Evolutionary conservation across 768 basidiomycete species (phyloP), one percentile per base, ranked within the genome.

Genomic region (Podaxis pistillaris): DNA sequence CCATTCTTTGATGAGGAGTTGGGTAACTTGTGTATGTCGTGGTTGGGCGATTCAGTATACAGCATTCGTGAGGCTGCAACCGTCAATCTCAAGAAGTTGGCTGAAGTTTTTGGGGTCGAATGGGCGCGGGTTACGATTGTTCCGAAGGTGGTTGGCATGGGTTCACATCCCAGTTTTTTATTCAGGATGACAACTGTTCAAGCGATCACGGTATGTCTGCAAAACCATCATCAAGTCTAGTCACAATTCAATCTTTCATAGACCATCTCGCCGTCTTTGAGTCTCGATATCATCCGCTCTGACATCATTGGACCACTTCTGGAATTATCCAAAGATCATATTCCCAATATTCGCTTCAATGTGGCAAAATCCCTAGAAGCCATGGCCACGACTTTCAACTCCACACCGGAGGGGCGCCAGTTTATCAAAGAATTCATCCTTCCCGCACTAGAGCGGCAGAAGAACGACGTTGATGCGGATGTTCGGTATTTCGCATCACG

Each of bases 291-390:
- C 67, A 84, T 98, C 67, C 86, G 86, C 36, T 82, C 89, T 53
- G 90, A 92, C 57, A 90, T 98, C 68, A 86, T 98, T 64, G 87
- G 88, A 24, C 89, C 91, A 41, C 84, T 98, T 55, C 77, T 96
- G 62, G 83, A 87, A 63, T 86, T 99, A 50, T 88, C 92, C 15
- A 80, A 82, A 56, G 97, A 99, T 72, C 87, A 93, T 11, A 98
- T 99, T 72, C 97, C 97, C 58, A 99, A 99, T 76, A 98, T 99
- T 74, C 93, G 97, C 40, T 99, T 99, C 83, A 98, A 98, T 73
- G 96, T 98, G 30, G 91, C 96, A 26, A 98, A 98, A 75, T 89
- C 92, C 28, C 79, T 98, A 68, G 96, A 98, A 78, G 87, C 94
- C 13, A 83, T 98, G 68, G 93, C 93, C 1, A 78, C 78, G 15